Conservation (phyloP, 495 filamentous ascomycete genomes). For the Talaromyces thailandensis region DNA sequence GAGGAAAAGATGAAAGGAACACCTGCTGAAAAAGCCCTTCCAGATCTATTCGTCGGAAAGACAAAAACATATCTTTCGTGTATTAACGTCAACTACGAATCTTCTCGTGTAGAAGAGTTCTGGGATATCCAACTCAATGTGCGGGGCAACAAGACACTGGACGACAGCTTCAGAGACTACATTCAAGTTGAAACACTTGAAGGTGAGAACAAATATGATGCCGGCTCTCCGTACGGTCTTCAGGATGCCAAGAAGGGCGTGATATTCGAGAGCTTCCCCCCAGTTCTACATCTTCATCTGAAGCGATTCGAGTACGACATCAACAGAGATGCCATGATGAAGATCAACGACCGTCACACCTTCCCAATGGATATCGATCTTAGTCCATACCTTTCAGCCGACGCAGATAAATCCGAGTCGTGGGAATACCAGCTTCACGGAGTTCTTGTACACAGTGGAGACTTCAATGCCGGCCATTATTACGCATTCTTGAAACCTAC, state of each 20-base stretch:
- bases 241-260: constrained; percentile 97
- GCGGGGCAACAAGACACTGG: constrained; percentile 80
- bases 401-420: constrained; percentile 79
- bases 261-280: constrained; percentile 92
- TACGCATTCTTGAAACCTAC: constrained; percentile 93
- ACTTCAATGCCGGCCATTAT: constrained; percentile 97
- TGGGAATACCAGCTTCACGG: constrained; percentile 91
- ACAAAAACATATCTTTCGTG: constrained; percentile 98
- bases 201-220: constrained; percentile 97
- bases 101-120: constrained; percentile 89
- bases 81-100: constrained; percentile 96
- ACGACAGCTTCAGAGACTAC: constrained; percentile 94
- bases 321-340: constrained; percentile 93
- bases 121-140: constrained; percentile 99
- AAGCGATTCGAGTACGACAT: constrained; percentile 99
- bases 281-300: constrained; percentile 89
- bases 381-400: constrained; percentile 73
- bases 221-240: constrained; percentile 75
- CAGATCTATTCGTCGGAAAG: constrained; percentile 88
- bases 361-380: constrained; percentile 94
- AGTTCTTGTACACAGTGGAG: constrained; percentile 92
- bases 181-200: constrained; percentile 93
- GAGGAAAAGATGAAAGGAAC: constrained; percentile 98
- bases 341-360: constrained; percentile 96
- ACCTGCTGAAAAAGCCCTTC: constrained; percentile 81